A percentile compares a stretch with the other conserved stretches of the same genome.
phyloP scores from a whole-genome alignment of 192 early-diverging fungal species.

The Entomortierella beljakovae region DNA sequence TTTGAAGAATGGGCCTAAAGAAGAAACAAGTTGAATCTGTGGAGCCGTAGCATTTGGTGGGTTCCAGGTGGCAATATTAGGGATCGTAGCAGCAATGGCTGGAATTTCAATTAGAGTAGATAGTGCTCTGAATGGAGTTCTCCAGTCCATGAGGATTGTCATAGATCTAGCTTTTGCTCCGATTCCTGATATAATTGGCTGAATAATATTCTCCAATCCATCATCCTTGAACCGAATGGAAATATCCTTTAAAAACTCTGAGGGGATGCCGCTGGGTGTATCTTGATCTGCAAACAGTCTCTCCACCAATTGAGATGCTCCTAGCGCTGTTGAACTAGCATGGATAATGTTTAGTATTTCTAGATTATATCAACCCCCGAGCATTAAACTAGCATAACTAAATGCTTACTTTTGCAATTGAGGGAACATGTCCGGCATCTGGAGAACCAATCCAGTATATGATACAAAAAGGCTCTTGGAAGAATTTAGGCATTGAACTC shows the following conservation, averaged over 20 bases:
- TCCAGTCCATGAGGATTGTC: conserved; percentile 46
- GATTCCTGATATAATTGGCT: conserved; percentile 62
- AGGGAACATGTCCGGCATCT: conserved; percentile 92
- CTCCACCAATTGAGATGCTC: conserved; percentile 59
- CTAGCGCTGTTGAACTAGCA: conserved; percentile 27
- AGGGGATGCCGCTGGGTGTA: conserved; percentile 70
- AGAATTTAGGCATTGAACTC: conserved; percentile 68
- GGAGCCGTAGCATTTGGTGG: conserved; percentile 63
- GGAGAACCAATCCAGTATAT: conserved; percentile 86
- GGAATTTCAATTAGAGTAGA: conserved; percentile 58
- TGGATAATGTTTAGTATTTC: not conserved
- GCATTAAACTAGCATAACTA: too few species aligned
- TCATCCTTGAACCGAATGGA: conserved; percentile 71
- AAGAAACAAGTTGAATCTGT: conserved; percentile 69
- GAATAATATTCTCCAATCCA: conserved; percentile 70
- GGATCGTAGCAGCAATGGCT: conserved; percentile 66
- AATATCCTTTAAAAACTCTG: conserved; percentile 73
- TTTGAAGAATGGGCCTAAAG: conserved; percentile 82
- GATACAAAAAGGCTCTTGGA: conserved; percentile 77
- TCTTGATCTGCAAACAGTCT: conserved; percentile 66
- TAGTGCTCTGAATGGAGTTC: conserved; percentile 30
- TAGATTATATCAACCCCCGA: too few species aligned
- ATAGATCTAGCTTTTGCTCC: conserved; percentile 45
- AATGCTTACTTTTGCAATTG: conserved; percentile 67
- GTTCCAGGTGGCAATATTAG: conserved; percentile 65